Evolutionary conservation across 1,284 basidiomycete species (phyloP).

Genomic region (Fomitopsis betulina): DNA sequence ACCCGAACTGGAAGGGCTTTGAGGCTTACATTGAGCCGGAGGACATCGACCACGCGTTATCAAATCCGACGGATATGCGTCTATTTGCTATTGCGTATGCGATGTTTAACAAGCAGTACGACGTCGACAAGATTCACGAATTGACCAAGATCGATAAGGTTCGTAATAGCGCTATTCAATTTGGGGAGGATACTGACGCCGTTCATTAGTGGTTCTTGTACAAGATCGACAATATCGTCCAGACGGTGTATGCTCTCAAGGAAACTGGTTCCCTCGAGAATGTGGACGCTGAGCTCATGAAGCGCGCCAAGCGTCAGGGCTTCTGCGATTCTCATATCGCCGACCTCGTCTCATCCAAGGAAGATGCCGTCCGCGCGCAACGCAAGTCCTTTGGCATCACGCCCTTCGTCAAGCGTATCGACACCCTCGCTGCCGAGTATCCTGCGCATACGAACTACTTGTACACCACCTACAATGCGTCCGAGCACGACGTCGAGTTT

Average conservation of each 20-base stretch:
- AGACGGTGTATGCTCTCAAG: constrained; percentile 74
- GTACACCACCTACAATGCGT: constrained; percentile 99
- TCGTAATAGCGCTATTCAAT: constrained; percentile 10
- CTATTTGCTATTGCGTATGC: constrained; percentile 97
- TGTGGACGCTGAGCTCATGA: constrained; percentile 68
- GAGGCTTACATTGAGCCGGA: constrained; percentile 80
- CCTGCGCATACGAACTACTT: constrained; percentile 99
- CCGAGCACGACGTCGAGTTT: constrained; percentile 94
- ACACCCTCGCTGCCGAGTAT: constrained; percentile 98
- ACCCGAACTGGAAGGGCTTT: constrained; percentile 84
- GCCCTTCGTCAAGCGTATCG: constrained; percentile 99
- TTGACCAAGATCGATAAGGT: constrained; percentile 98
- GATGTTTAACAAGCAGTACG: constrained; percentile 92
- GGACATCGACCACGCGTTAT: constrained; percentile 80
- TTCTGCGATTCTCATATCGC: constrained; percentile 95
- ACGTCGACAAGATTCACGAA: constrained; percentile 87
- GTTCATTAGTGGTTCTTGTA: constrained; percentile 86
- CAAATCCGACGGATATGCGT: constrained; percentile 83
- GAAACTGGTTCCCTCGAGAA: constrained; percentile 63
- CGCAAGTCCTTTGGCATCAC: constrained; percentile 88
- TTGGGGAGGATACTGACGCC: constrained; percentile 3
- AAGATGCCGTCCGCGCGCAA: constrained; percentile 66
- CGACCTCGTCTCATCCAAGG: constrained; percentile 25
- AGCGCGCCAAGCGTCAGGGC: constrained; percentile 85
- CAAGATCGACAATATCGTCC: constrained; percentile 97